These are phyloP conservation scores for Bipolaris sorokiniana DNA, from an alignment of 2,329 filamentous ascomycete species.

Conservation along the genomic window DNA sequence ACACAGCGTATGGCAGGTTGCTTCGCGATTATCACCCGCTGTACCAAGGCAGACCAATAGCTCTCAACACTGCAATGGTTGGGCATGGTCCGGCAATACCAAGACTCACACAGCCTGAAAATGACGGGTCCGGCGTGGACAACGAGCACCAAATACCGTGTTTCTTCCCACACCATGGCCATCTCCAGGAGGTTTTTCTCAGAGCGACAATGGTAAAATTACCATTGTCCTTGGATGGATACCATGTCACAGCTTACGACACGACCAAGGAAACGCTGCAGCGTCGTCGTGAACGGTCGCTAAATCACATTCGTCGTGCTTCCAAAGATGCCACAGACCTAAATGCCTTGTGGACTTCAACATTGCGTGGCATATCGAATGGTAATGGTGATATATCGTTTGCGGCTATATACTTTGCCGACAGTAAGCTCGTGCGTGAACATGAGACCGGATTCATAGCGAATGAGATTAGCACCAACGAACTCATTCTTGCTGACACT, in stretches of 20 bases:
- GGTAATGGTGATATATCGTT: conserved; percentile 4
- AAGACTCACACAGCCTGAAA: background rate
- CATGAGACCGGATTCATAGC: background rate
- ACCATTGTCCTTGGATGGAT: conserved; percentile 1
- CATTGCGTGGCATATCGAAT: background rate
- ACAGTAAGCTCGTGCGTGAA: background rate
- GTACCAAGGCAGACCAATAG: conserved; percentile 4
- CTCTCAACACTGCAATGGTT: conserved; percentile 5
- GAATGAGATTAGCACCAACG: background rate
- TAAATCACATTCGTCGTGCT: background rate
- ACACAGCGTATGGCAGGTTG: conserved; percentile 6
- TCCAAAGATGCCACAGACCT: conserved; percentile 1
- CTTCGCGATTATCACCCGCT: conserved; percentile 7
- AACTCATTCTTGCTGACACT: background rate
- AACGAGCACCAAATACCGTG: conserved; percentile 1
- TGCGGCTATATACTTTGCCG: background rate
- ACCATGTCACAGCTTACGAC: conserved; percentile 2
- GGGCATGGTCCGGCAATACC: background rate
- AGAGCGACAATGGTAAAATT: conserved; percentile 7
- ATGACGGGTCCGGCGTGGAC: background rate
- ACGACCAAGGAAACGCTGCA: background rate
- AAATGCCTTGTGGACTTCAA: background rate
- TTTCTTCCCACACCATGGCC: conserved; percentile 4
- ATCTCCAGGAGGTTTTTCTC: conserved; percentile 5
- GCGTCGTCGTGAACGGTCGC: conserved; percentile 1